Percentiles rank a stretch among this genome's conserved stretches.
Conservation (phyloP, 2,329 filamentous ascomycete genomes). For the Clonostachys rosea region DNA sequence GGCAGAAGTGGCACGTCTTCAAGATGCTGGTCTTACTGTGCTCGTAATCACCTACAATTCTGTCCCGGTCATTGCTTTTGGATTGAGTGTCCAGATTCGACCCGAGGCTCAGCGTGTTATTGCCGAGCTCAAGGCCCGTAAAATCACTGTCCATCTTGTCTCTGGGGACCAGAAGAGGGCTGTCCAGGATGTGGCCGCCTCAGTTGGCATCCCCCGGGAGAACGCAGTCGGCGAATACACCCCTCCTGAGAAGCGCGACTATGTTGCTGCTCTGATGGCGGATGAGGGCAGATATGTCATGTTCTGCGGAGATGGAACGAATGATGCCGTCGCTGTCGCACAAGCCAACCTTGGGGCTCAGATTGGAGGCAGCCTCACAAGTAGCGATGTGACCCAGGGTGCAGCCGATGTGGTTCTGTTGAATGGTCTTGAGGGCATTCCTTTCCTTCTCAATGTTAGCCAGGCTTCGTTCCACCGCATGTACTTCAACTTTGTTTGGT, state of each 20-base stretch:
- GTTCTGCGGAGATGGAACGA: conserved; percentile 61
- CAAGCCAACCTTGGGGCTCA: conserved; percentile 56
- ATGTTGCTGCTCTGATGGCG: conserved; percentile 34
- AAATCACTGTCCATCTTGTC: conserved; percentile 47
- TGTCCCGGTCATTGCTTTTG: conserved; percentile 37
- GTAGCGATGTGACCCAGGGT: conserved; percentile 49
- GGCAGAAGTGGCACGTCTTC: conserved; percentile 10
- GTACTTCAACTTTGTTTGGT: conserved; percentile 59
- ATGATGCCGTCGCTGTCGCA: conserved; percentile 57
- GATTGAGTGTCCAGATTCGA: conserved; percentile 31
- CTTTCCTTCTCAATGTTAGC: conserved; percentile 43
- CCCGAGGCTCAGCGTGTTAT: conserved; percentile 37
- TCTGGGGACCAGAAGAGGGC: conserved; percentile 49
- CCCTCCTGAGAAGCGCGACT: conserved; percentile 49
- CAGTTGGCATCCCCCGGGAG: conserved; percentile 16
- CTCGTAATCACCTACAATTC: conserved; percentile 16
- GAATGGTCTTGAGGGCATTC: conserved; percentile 42
- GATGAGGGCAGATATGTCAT: conserved; percentile 28
- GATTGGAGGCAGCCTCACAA: conserved; percentile 35
- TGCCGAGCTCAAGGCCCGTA: conserved; percentile 32
- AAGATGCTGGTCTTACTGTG: conserved; percentile 13
- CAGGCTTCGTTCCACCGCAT: conserved; percentile 30
- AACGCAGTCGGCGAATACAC: conserved; percentile 39
- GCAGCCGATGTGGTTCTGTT: conserved; percentile 56
- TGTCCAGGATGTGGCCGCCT: conserved; percentile 40